Evolutionary conservation across 23 red algal species (phyloP).

Genomic region (Agarophyton chilense): DNA sequence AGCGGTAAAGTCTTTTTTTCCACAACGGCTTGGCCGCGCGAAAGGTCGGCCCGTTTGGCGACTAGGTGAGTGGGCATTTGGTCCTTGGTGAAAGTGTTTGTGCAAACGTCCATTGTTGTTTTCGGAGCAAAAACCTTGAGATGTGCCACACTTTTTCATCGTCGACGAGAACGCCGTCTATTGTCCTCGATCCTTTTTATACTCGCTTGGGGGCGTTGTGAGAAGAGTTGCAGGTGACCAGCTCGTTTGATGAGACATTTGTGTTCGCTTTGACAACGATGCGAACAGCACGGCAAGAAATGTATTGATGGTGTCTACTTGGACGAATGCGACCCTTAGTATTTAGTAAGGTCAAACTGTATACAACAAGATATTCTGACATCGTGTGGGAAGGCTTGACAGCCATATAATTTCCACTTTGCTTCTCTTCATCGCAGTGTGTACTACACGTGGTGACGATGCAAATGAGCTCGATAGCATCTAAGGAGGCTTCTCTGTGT

Average conservation of each 20-base stretch:
- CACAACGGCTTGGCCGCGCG: not conserved
- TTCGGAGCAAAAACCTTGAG: not conserved
- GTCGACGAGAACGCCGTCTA: not conserved
- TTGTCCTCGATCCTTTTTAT: not conserved
- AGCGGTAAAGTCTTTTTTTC: not conserved
- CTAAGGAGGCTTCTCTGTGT: not conserved
- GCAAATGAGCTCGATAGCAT: not conserved
- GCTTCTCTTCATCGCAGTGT: not conserved
- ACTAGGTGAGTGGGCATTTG: not conserved
- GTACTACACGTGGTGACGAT: not conserved
- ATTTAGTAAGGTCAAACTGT: too few relatives aligned
- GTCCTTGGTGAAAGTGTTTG: not conserved
- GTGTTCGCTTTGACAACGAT: not conserved
- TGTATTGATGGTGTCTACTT: not conserved
- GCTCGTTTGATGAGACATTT: too few relatives aligned
- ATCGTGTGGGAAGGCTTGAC: not conserved
- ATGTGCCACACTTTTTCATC: too few relatives aligned
- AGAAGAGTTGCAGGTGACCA: too few relatives aligned
- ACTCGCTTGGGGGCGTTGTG: too few relatives aligned
- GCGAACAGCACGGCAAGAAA: not conserved
- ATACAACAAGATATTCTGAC: not conserved
- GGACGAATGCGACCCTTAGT: not conserved
- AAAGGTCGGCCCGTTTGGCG: not conserved
- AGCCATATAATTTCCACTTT: not conserved
- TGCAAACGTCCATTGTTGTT: not conserved